Evolutionary conservation across 371 early-diverging fungal species (phyloP), one percentile per base, ranked within the genome.

Genomic region (Mortierella sp.): DNA sequence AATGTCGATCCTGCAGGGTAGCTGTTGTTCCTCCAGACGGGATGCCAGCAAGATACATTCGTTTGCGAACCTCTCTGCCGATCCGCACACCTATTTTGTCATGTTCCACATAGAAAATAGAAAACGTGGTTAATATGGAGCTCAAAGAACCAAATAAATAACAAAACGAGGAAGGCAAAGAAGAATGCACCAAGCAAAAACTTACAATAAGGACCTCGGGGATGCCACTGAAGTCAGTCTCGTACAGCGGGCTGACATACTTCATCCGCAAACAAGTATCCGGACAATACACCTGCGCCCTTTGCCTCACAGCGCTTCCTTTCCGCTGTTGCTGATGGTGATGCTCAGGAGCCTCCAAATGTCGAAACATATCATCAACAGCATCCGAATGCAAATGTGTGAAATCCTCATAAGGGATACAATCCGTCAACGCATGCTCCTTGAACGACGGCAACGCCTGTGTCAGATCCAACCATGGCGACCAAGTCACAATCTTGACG

Each of bases 131-230:
- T 14, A 48, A 13, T 14, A 34, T 4, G 40, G 57, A 2, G 31
- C 28, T 69, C 6, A 21, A 19, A 31, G 46, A 21, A 24, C 64
- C 6, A 24, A 21, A 19, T 31, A 48, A 48, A 6, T 6, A 40
- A 40, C 6, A 6, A 40, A 40, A 40, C 11, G 28, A 55, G 28
- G 3, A n/a, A 40, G 19, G 31, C 3, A 34, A 64, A 6, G 43
- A 53, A 3, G 21, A 10, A 37, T 2, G 11, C 34, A 40, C n/a
- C n/a, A n/a, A n/a, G n/a, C n/a, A n/a, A n/a, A 19, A 53, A 76
- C 83, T 79, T 83, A 83, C 83, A 34, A 83, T 83, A 55, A 83
- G 76, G 21, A 83, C 71, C 9, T 67, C 73, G n/a, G 83, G 79
- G 34, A 83, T 83, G 44, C 83, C 83, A 21, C 46, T 55, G 31